Conservation (phyloP, 441 rosid species). For the Isatis lusitanica region DNA sequence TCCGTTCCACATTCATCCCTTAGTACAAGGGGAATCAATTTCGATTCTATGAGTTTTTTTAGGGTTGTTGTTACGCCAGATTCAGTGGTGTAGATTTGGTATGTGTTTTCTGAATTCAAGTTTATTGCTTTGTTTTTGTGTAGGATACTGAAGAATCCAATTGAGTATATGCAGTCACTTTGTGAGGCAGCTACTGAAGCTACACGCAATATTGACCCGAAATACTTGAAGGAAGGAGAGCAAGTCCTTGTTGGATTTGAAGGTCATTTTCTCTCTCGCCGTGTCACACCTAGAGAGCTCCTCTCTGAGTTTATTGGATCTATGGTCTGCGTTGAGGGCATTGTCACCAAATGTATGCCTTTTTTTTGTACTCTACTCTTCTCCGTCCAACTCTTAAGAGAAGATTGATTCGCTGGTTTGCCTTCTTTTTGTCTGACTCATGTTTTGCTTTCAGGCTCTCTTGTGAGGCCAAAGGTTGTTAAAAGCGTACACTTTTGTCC, state of each 20-base stretch:
- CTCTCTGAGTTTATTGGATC: slow-evolving; percentile 95
- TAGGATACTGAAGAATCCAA: slow-evolving; percentile 81
- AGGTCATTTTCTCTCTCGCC: slow-evolving; percentile 95
- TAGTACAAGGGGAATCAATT: background rate
- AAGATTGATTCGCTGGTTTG: slow-evolving; percentile 4
- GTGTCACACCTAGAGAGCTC: slow-evolving; percentile 92
- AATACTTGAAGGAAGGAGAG: slow-evolving; percentile 86
- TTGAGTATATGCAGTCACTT: slow-evolving; percentile 88
- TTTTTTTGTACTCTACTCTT: background rate
- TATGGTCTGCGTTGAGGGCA: slow-evolving; percentile 94
- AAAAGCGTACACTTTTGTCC: slow-evolving; percentile 98
- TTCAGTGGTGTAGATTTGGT: background rate
- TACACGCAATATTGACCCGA: slow-evolving; percentile 68
- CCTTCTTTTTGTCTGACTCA: background rate
- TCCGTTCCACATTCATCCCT: no score
- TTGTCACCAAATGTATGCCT: slow-evolving; percentile 81
- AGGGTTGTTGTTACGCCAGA: background rate
- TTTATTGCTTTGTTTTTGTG: background rate
- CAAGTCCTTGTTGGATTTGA: slow-evolving; percentile 83
- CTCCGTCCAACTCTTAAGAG: background rate
- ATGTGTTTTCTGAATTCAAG: background rate
- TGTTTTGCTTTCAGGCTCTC: slow-evolving; percentile 67
- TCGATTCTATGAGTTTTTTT: background rate
- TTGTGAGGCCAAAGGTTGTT: slow-evolving; percentile 97
- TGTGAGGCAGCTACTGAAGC: slow-evolving; percentile 90